phyloP scores from a whole-genome alignment of 1,284 basidiomycete species.

The Neonothopanus nambi region DNA sequence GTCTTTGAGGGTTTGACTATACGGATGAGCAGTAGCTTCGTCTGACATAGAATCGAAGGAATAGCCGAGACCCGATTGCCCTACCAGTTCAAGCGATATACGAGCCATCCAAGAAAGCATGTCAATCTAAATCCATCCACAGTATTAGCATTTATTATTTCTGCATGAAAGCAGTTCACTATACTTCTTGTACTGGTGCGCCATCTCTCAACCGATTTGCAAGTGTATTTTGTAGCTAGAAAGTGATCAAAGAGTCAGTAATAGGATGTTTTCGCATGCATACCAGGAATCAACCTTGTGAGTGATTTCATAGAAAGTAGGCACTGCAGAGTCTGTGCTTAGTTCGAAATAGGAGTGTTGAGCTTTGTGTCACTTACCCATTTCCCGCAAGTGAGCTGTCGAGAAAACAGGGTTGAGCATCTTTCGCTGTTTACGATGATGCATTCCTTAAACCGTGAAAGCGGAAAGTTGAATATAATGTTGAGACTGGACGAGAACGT shows the following conservation, averaged over 20 bases:
- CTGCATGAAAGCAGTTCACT: not conserved
- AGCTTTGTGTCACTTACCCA: slow-evolving; percentile 4
- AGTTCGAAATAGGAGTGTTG: not conserved
- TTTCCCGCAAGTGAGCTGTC: slow-evolving; percentile 14
- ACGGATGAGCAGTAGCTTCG: slow-evolving; percentile 26
- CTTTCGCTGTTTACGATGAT: slow-evolving; percentile 15
- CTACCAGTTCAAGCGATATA: slow-evolving; percentile 27
- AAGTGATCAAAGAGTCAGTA: not conserved
- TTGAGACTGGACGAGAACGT: not conserved
- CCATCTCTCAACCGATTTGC: not conserved
- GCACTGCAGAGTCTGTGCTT: slow-evolving; percentile 1
- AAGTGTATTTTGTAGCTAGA: not conserved
- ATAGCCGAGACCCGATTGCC: slow-evolving; percentile 37
- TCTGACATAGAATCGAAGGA: slow-evolving; percentile 38
- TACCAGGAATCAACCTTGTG: not conserved
- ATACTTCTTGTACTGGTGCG: not conserved
- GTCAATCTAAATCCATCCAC: slow-evolving; percentile 1
- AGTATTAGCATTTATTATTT: no score
- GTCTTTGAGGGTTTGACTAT: slow-evolving; percentile 31
- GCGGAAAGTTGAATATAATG: not conserved
- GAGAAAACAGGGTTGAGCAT: slow-evolving; percentile 17
- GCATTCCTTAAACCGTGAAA: not conserved
- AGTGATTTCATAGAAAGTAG: slow-evolving; percentile 11
- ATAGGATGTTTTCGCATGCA: not conserved
- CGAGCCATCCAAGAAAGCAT: slow-evolving; percentile 19